Percentiles rank a stretch among this genome's conserved stretches.
phyloP scores from a whole-genome alignment of 148 eudicot species.

The Vaccinium macrocarpon region DNA sequence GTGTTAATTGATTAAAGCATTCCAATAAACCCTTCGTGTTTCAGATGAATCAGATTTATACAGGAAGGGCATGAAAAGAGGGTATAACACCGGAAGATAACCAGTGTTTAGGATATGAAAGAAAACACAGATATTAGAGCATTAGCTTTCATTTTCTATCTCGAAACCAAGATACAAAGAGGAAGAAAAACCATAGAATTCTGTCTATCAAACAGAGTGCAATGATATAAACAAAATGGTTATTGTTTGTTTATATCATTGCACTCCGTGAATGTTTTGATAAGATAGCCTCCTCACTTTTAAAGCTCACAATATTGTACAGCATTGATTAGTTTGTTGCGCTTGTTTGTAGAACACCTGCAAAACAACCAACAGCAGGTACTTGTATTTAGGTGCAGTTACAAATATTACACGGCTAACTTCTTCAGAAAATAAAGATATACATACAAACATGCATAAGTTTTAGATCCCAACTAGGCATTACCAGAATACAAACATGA shows the following conservation, averaged over 20 bases:
- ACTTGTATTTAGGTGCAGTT: too few species aligned
- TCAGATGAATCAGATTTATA: too few species aligned
- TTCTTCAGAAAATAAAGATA: neutral
- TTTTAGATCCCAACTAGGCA: neutral
- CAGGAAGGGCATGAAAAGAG: too few species aligned
- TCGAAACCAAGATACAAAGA: conserved; percentile 12
- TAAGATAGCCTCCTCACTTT: neutral
- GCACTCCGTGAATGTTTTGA: conserved; percentile 1
- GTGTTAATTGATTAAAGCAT: too few species aligned
- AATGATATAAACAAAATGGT: conserved; percentile 11
- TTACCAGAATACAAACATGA: neutral
- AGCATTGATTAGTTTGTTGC: conserved; percentile 83
- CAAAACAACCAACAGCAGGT: too few species aligned
- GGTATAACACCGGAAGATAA: too few species aligned
- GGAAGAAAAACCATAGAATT: conserved; percentile 4
- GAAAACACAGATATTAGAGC: too few species aligned
- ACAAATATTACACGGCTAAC: too few species aligned
- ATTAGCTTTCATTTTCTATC: neutral
- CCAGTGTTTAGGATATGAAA: too few species aligned
- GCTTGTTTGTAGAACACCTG: conserved; percentile 99
- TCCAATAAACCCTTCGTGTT: too few species aligned
- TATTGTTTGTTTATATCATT: neutral
- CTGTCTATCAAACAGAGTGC: neutral
- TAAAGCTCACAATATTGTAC: conserved; percentile 56
- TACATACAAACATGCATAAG: neutral